These are phyloP conservation scores for Curvularia sp. DNA, from an alignment of 2,329 filamentous ascomycete species.

Conservation along the genomic window DNA sequence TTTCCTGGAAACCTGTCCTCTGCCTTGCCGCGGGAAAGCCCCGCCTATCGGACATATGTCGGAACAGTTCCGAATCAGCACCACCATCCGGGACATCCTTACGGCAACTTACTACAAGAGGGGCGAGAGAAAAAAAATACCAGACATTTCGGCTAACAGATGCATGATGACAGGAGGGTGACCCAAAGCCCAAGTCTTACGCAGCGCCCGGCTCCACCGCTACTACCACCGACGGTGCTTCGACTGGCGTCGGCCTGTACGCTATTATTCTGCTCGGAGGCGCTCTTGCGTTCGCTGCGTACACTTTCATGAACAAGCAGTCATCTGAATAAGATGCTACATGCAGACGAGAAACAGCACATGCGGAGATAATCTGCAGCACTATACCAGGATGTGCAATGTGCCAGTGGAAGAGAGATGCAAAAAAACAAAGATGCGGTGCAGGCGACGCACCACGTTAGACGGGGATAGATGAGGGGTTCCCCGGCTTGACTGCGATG, in stretches of 20 bases:
- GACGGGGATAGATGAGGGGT: neutral
- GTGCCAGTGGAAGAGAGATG: neutral
- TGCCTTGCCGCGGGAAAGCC: neutral
- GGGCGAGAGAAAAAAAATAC: neutral
- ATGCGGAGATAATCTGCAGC: neutral
- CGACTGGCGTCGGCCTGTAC: slow-evolving; percentile 81
- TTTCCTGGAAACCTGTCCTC: neutral
- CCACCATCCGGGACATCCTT: neutral
- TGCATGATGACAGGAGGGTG: slow-evolving; percentile 63
- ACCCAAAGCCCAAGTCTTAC: slow-evolving; percentile 74
- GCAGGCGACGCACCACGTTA: neutral
- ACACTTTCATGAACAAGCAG: slow-evolving; percentile 78
- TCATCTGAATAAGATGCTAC: slow-evolving; percentile 15
- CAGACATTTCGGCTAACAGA: slow-evolving; percentile 6
- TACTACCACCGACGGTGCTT: slow-evolving; percentile 57
- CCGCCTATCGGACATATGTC: slow-evolving; percentile 13
- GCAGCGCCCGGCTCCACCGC: slow-evolving; percentile 56
- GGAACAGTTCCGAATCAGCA: slow-evolving; percentile 26
- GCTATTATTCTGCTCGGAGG: slow-evolving; percentile 80
- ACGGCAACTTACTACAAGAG: neutral
- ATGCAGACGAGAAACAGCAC: neutral
- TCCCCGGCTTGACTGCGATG: neutral
- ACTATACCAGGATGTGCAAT: neutral
- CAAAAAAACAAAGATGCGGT: neutral
- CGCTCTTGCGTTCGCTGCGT: slow-evolving; percentile 77